phyloP scores from a whole-genome alignment of 2,329 filamentous ascomycete genomes.

The Claviceps monticola region DNA sequence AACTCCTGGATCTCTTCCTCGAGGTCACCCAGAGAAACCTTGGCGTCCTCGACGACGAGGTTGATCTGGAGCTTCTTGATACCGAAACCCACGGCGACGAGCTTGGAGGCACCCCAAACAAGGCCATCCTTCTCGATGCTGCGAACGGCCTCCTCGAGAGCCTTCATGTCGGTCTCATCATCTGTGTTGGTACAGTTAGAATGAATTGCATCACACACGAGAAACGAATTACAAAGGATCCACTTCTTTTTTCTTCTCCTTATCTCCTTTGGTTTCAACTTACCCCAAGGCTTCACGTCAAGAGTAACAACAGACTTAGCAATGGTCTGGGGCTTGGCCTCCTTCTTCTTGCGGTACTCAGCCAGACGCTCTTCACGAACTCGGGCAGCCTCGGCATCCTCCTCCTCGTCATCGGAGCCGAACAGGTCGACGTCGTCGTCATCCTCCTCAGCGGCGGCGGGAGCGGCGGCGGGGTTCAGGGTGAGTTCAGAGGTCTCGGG shows the following conservation, averaged over 20 bases:
- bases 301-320: conserved; percentile 95
- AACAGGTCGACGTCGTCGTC: conserved; percentile 89
- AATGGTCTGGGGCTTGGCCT: conserved; percentile 73
- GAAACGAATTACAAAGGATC: neutral
- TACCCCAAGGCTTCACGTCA: conserved; percentile 99
- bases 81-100: conserved; percentile 86
- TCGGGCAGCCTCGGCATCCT: conserved; percentile 73
- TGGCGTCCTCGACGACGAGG: conserved; percentile 94
- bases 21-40: conserved; percentile 77
- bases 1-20: conserved; percentile 69
- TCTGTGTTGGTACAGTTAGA: conserved; percentile 31
- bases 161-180: conserved; percentile 85
- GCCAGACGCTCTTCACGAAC: conserved; percentile 81
- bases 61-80: conserved; percentile 99
- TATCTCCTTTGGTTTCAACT: conserved; percentile 1
- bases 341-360: conserved; percentile 97
- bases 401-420: conserved; percentile 85
- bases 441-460: conserved; percentile 47
- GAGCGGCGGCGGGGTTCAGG: conserved; percentile 75
- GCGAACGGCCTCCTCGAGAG: conserved; percentile 68
- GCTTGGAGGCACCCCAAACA: conserved; percentile 85
- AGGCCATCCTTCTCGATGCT: conserved; percentile 84
- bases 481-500: conserved; percentile 67
- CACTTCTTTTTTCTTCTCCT: neutral
- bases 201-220: neutral